Percentiles rank a stretch among this genome's conserved stretches.
These are phyloP conservation scores for Mycena metata DNA, from an alignment of 768 basidiomycete species.

Conservation along the genomic window DNA sequence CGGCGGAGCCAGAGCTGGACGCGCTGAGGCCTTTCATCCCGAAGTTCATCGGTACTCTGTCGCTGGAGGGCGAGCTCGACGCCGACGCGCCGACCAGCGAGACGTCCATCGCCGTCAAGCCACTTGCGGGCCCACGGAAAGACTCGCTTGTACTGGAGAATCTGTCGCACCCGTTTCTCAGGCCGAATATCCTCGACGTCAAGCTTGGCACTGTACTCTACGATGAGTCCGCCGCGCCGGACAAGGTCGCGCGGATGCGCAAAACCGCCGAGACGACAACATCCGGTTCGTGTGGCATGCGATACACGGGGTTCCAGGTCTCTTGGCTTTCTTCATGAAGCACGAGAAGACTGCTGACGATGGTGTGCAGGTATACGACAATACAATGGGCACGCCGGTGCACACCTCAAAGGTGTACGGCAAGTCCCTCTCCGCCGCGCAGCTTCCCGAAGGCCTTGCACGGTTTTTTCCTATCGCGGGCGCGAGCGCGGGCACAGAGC, in stretches of 20 bases:
- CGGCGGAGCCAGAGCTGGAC: slow-evolving; percentile 53
- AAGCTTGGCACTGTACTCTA: slow-evolving; percentile 95
- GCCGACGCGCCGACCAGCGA: slow-evolving; percentile 46
- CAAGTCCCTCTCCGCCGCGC: slow-evolving; percentile 73
- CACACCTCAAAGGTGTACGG: slow-evolving; percentile 84
- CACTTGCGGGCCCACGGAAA: slow-evolving; percentile 53
- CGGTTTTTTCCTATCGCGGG: slow-evolving; percentile 79
- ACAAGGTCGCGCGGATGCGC: slow-evolving; percentile 86
- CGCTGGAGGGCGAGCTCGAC: slow-evolving; percentile 73
- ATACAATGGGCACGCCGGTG: slow-evolving; percentile 65
- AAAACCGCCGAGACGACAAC: slow-evolving; percentile 79
- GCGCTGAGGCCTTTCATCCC: slow-evolving; percentile 74
- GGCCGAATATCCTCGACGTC: slow-evolving; percentile 91
- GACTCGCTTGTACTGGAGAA: slow-evolving; percentile 91
- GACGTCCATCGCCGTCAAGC: slow-evolving; percentile 44
- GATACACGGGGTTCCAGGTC: slow-evolving; percentile 94
- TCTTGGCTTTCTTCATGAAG: slow-evolving; percentile 49
- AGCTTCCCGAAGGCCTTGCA: slow-evolving; percentile 82
- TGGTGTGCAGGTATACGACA: slow-evolving; percentile 76
- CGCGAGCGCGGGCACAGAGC: neutral
- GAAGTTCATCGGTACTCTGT: slow-evolving; percentile 83
- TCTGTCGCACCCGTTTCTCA: slow-evolving; percentile 75
- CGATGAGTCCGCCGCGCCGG: slow-evolving; percentile 72
- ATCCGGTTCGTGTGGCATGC: slow-evolving; percentile 78
- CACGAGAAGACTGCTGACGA: slow-evolving; percentile 15